These are phyloP conservation scores for Ophiostoma triangulosporum DNA, from an alignment of 2,329 filamentous ascomycete genomes.

Conservation along the genomic window DNA sequence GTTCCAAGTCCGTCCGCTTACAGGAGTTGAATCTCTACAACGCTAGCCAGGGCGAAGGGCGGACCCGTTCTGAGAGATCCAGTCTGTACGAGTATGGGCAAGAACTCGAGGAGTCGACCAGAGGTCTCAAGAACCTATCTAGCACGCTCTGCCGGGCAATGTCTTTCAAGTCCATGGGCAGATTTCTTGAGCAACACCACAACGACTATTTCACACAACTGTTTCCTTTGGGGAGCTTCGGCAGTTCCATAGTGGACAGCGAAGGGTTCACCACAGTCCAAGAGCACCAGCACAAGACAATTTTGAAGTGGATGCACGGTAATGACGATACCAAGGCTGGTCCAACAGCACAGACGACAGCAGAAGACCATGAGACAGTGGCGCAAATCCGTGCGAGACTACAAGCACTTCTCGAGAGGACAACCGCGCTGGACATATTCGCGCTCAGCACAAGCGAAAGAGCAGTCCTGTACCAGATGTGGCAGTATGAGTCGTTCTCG, in stretches of 20 bases:
- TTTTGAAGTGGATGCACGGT: slow-evolving; percentile 15
- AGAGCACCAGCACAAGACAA: slow-evolving; percentile 4
- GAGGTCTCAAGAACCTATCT: not conserved
- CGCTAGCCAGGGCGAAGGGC: slow-evolving; percentile 19
- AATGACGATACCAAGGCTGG: not conserved
- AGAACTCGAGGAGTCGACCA: not conserved
- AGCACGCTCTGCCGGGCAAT: not conserved
- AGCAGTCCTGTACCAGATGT: not conserved
- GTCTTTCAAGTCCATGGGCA: not conserved
- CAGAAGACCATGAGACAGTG: not conserved
- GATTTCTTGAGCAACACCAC: slow-evolving; percentile 6
- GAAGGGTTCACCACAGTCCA: slow-evolving; percentile 18
- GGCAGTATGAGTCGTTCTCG: not conserved
- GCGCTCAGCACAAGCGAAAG: not conserved
- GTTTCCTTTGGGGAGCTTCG: slow-evolving; percentile 16
- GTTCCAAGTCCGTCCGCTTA: slow-evolving; percentile 40
- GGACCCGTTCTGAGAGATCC: slow-evolving; percentile 27
- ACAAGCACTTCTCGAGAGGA: not conserved
- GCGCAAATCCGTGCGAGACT: not conserved
- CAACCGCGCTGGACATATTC: not conserved
- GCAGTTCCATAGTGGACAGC: slow-evolving; percentile 8
- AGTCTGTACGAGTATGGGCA: slow-evolving; percentile 17
- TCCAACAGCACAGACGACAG: not conserved
- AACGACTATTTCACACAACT: slow-evolving; percentile 16
- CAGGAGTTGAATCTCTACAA: slow-evolving; percentile 34